Conservation (phyloP, 2,329 filamentous ascomycete species). For the Neurospora sp. region DNA sequence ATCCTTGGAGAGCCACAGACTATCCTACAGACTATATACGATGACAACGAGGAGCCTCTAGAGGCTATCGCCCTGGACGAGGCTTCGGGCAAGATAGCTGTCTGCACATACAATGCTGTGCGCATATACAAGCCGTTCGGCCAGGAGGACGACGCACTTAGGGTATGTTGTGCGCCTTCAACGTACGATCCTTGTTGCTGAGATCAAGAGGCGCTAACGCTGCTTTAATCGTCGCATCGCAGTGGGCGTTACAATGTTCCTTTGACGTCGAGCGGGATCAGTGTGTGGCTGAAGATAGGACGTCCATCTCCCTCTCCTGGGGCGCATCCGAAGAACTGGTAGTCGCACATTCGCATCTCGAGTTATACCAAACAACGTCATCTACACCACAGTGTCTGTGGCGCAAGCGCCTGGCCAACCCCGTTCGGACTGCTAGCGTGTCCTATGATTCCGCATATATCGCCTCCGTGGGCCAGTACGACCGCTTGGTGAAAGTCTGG, state of each 20-base stretch:
- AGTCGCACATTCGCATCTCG: conserved; percentile 59
- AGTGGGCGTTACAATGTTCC: conserved; percentile 57
- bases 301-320: conserved; percentile 60
- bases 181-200: background rate
- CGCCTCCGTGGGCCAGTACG: conserved; percentile 67
- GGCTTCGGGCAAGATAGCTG: conserved; percentile 72
- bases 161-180: conserved; percentile 40
- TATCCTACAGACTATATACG: conserved; percentile 83
- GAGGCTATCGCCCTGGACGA: conserved; percentile 76
- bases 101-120: conserved; percentile 54
- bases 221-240: conserved; percentile 1
- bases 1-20: conserved; percentile 66
- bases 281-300: conserved; percentile 28
- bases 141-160: conserved; percentile 58
- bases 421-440: conserved; percentile 63
- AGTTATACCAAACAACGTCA: conserved; percentile 48
- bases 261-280: conserved; percentile 33
- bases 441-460: conserved; percentile 84
- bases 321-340: conserved; percentile 77
- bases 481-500: conserved; percentile 88
- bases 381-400: conserved; percentile 50
- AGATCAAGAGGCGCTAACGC: background rate
- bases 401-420: conserved; percentile 63
- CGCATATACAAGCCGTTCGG: conserved; percentile 72
- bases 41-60: conserved; percentile 58